Evolutionary conservation across 2,329 filamentous ascomycete species (phyloP), one percentile per base, ranked within the genome.

Genomic region (Colletotrichum sp.): DNA sequence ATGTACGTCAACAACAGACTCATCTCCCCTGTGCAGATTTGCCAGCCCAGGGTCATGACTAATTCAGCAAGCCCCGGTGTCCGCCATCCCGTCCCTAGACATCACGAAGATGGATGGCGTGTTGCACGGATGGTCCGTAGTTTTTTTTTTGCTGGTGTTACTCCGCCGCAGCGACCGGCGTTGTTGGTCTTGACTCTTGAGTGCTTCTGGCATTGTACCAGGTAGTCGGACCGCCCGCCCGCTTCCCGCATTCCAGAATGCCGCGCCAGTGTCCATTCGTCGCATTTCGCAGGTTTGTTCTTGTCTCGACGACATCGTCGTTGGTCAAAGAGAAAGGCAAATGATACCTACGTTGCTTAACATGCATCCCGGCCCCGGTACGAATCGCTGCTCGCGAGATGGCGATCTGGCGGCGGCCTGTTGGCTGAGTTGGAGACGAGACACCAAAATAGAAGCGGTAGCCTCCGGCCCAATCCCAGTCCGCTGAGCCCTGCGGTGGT

Each of bases 371-470:
- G 21, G 21, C 55, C 26, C 26, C 26, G 55, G 55, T 28, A 28
- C 18, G 16, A 18, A 26, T 28, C 21, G 55, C 55, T 59, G 24
- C 26, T 59, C 55, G 26, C 9, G 55, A 59, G 55, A 59, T 24
- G 55, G 55, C 26, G 55, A 59, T 59, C 21, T 59, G 24, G 55
- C 55, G 55, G 57, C 57, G 44, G 62, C 30, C 64, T 30, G 28
- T 28, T 57, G 52, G 28, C 18, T 10, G 44, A 49, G 44, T 59
- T 59, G 30, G 39, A 72, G 52, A 10, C 49, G 72, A 24, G 44
- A 62, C 28, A 62, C 74, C 68, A 76, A 70, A 76, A 76, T 70
- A 78, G 68, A 75, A 68, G 71, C 71, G 59, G 62, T 71, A 68
- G 32, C 66, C 36, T 63, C 68, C 72, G 67, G 72, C 39, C 68